Evolutionary conservation across 768 basidiomycete species (phyloP), one percentile per base, ranked within the genome.

Genomic region (Scleroderma citrinum): DNA sequence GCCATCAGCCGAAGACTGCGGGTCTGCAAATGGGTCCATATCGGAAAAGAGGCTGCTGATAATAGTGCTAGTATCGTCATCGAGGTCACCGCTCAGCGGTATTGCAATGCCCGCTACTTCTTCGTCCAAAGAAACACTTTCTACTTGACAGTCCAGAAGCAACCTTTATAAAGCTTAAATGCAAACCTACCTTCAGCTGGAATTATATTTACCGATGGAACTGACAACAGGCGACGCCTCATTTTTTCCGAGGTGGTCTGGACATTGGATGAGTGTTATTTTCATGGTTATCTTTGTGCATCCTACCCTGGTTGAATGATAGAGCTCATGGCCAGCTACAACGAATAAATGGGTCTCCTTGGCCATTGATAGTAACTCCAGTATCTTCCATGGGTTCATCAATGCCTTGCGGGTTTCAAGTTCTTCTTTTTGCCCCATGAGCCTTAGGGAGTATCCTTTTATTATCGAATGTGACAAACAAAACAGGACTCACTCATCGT

Each of bases 241-340:
- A 50, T 16, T n/a, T 1, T 23, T 41, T 50, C 49, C 13, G 49
- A 50, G 14, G 42, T 39, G 1, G 16, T 44, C 49, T 50, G 14
- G 8, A 19, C 11, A 6, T 14, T 29, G 3, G 26, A 35, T 35
- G 31, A 19, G 24, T 11, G 11, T 7, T 30, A 38, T 20, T 5
- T 21, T 12, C 14, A 37, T 13, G 20, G 30, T 42, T 1, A 39
- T 17, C 12, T 21, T 21, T n/a, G 10, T 10, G n/a, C n/a, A 30
- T 4, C 12, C 6, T 21, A 49, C 49, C 37, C n/a, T 36, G 2
- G 44, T 39, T 17, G 16, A 0, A 20, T 3, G 23, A 29, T 50
- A 50, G 11, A 44, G 37, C 2, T 16, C 7, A 8, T 16, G 7
- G 7, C 26, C n/a, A 14, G 42, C 43, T 26, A 2, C 20, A 1